phyloP scores from a whole-genome alignment of 345 rosid genomes.

The Garcia nutans region DNA sequence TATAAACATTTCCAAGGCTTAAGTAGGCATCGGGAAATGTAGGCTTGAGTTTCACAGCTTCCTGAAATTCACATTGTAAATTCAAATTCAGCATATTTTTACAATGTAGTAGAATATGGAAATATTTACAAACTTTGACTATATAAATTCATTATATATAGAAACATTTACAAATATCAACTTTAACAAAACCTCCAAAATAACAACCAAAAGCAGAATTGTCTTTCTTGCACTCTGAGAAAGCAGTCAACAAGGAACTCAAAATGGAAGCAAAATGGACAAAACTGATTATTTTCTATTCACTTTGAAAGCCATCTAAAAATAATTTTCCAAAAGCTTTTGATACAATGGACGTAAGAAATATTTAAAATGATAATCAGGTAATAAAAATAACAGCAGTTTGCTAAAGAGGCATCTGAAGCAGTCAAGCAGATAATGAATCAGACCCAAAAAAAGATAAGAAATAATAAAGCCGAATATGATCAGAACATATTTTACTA shows the following conservation, averaged over 20 bases:
- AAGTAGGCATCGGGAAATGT: conserved; percentile 91
- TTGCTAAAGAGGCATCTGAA: neutral
- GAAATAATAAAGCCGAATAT: neutral
- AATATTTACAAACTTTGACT: neutral
- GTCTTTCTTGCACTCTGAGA: neutral
- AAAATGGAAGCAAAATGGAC: neutral
- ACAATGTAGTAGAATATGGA: neutral
- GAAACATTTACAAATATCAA: too few species aligned
- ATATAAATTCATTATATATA: neutral
- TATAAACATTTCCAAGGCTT: conserved; percentile 94
- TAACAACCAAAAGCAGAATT: neutral
- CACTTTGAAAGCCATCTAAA: neutral
- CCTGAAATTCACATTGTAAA: conserved; percentile 47
- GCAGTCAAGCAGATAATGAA: neutral
- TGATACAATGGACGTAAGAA: neutral
- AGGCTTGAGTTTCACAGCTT: conserved; percentile 91
- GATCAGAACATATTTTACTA: neutral
- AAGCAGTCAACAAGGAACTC: neutral
- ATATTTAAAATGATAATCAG: neutral
- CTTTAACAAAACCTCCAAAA: neutral
- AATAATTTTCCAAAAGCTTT: neutral
- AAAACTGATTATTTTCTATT: neutral
- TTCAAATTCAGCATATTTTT: neutral
- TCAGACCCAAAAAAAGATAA: neutral
- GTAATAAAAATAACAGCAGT: neutral